Evolutionary conservation across 2,329 filamentous ascomycete genomes (phyloP).

Genomic region (Trichoderma koningiopsis): DNA sequence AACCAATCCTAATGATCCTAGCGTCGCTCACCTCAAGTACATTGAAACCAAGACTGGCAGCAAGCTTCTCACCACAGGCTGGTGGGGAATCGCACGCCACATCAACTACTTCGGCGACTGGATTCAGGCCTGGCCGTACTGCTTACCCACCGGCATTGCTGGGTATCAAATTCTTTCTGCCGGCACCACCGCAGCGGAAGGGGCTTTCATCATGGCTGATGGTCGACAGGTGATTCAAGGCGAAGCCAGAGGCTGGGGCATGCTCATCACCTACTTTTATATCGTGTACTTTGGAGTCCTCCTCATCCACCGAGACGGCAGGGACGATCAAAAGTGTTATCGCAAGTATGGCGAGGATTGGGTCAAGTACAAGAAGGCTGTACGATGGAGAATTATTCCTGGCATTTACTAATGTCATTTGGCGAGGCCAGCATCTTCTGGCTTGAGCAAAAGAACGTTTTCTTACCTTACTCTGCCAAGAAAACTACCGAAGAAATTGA

Average conservation of each 20-base stretch:
- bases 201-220: constrained; percentile 59
- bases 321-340: constrained; percentile 89
- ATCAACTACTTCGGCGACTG: constrained; percentile 97
- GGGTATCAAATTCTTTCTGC: constrained; percentile 73
- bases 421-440: not conserved
- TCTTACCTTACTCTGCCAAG: not conserved
- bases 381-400: constrained; percentile 80
- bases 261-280: constrained; percentile 92
- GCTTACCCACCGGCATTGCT: constrained; percentile 79
- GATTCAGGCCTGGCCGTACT: constrained; percentile 91
- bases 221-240: constrained; percentile 69
- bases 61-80: constrained; percentile 79
- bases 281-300: constrained; percentile 87
- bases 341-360: constrained; percentile 93
- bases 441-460: not conserved
- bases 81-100: constrained; percentile 91
- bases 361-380: constrained; percentile 82
- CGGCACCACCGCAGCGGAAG: constrained; percentile 50
- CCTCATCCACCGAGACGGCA: constrained; percentile 79
- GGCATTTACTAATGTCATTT: constrained; percentile 67
- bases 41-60: constrained; percentile 83
- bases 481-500: not conserved
- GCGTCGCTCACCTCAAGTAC: constrained; percentile 77
- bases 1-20: constrained; percentile 78
- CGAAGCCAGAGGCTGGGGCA: constrained; percentile 77